Percentiles rank a stretch among this genome's conserved stretches.
Conservation (phyloP, 495 filamentous ascomycete species). For the Podospora didyma region DNA sequence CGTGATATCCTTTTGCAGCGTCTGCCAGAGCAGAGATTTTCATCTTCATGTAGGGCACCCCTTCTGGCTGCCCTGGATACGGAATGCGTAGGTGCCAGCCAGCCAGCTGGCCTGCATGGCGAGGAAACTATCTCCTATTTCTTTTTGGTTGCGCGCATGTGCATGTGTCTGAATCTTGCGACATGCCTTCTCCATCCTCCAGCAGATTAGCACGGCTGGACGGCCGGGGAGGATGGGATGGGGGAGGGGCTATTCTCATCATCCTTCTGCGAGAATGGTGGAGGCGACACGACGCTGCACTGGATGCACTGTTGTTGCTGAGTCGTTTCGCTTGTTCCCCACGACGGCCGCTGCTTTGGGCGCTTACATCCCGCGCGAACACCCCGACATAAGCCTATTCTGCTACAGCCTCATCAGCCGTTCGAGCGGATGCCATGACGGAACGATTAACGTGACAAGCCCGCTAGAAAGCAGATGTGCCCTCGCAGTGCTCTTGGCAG, state of each 20-base stretch:
- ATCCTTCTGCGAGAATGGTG: no score
- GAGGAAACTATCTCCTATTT: not conserved
- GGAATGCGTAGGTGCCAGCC: no score
- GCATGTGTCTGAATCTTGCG: no score
- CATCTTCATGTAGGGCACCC: constrained; percentile 5
- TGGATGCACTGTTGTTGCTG: not conserved
- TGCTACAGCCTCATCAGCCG: constrained; percentile 21
- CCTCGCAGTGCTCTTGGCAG: constrained; percentile 13
- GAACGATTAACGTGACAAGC: constrained; percentile 19
- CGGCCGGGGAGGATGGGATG: no score
- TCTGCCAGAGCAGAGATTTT: constrained; percentile 18
- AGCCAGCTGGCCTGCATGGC: no score
- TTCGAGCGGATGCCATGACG: constrained; percentile 18
- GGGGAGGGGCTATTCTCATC: no score
- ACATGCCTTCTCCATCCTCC: no score
- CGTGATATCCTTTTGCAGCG: constrained; percentile 23
- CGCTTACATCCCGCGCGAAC: constrained; percentile 21
- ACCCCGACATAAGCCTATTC: constrained; percentile 18
- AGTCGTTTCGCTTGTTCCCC: not conserved
- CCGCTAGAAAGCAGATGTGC: constrained; percentile 9
- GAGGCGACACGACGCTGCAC: no score
- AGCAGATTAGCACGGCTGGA: no score
- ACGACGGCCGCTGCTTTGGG: not conserved
- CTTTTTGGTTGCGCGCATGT: no score
- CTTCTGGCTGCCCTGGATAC: not conserved